Evolutionary conservation across 306 rosid species (phyloP).

Genomic region (Lathyrus oleraceus): DNA sequence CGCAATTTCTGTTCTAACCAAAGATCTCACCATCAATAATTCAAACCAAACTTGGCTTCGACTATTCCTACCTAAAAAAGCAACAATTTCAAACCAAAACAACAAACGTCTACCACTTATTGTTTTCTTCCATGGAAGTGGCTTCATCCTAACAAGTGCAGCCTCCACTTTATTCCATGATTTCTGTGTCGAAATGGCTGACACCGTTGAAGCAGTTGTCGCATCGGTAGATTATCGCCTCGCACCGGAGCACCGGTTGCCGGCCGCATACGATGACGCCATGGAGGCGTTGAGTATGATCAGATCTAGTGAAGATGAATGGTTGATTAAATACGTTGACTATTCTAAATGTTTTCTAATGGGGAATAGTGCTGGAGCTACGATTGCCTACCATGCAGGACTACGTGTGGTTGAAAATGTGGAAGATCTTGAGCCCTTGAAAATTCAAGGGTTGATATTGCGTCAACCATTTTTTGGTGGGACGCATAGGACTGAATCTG

Average conservation of each 20-base stretch:
- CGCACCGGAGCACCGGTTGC: conserved; percentile 51
- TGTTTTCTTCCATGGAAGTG: background rate
- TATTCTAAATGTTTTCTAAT: conserved; percentile 38
- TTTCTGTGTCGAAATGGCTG: conserved; percentile 29
- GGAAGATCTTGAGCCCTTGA: background rate
- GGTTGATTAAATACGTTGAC: conserved; percentile 44
- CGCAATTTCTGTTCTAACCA: conserved; percentile 34
- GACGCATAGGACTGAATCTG: conserved; percentile 41
- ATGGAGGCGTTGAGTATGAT: conserved; percentile 46
- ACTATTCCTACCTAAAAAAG: background rate
- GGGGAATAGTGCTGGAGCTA: conserved; percentile 55
- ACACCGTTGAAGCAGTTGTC: conserved; percentile 14
- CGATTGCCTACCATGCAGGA: conserved; percentile 47
- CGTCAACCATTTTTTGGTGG: conserved; percentile 57
- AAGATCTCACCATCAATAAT: conserved; percentile 45
- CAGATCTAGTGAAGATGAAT: conserved; percentile 31
- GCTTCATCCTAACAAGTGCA: conserved; percentile 8
- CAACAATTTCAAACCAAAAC: conserved; percentile 4
- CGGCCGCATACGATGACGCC: conserved; percentile 53
- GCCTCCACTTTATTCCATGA: conserved; percentile 35
- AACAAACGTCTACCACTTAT: background rate
- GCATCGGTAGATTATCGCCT: conserved; percentile 55
- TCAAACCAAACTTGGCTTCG: conserved; percentile 40
- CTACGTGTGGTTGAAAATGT: conserved; percentile 36
- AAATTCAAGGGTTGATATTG: conserved; percentile 46